Evolutionary conservation across 805 yeast genomes (phyloP), one percentile per base, ranked within the genome.

Genomic region (Myxozyma mucilagina): DNA sequence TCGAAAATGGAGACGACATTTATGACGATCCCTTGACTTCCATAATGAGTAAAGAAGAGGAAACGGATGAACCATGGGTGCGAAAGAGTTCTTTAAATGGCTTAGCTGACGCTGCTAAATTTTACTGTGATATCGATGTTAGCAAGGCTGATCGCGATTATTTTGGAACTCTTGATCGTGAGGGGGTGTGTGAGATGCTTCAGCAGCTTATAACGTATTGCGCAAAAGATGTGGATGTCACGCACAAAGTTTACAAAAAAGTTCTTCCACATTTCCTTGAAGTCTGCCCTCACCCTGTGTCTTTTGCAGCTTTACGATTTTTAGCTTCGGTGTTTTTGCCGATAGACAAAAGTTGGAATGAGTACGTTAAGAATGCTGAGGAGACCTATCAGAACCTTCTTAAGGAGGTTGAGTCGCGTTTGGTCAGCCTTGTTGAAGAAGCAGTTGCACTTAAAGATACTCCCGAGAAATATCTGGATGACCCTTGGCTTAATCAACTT

Each of bases 211-310:
- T 90, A 78, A 73, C 75, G 42, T 94, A 96, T 75, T 96, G 99
- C 79, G 90, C 97, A 0, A 75, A 74, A 4, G 99, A 94, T 75
- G 97, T 91, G 0, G 75, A 76, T 7, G 86, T 87, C 1, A 94
- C 99, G 0, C 87, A 81, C 68, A 76, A 76, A 61, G 90, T 93
- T 1, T 86, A 86, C 65, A 77, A 80, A 60, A 83, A 83, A 60
- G 82, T 91, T 0, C 83, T 85, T 36, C 97, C 97, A 0, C 75
- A 77, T 39, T 94, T 89, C 69, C 72, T 82, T 32, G 69, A 77
- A 36, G 81, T 84, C 53, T 84, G 92, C 47, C 97, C 99, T 0
- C 99, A 94, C 73, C 97, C 99, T 0, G 96, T 93, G 1, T 89
- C 96, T 14, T 87, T 92, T 76, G 92, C 94, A 0, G 97, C 97